Base-by-base conservation (phyloP, 768 basidiomycete genomes). In the Lentinula edodes region DNA sequence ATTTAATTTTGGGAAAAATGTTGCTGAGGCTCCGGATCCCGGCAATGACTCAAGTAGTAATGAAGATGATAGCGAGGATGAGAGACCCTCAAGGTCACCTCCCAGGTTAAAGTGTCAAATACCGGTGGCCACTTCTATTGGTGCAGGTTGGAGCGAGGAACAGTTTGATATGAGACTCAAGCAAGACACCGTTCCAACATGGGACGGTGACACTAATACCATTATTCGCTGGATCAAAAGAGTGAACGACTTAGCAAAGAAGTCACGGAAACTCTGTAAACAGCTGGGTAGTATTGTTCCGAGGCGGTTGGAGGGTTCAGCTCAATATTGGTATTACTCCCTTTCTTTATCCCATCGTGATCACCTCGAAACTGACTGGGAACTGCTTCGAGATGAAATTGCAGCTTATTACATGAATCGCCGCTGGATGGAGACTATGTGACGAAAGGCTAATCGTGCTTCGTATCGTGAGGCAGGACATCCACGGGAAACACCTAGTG, bases 131-230 rank as follows among this genome's bases (percentile, higher is more conserved):
- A n/a, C n/a, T n/a, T n/a, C n/a, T n/a, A n/a, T n/a, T n/a, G n/a
- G n/a, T n/a, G n/a, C n/a, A n/a, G n/a, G n/a, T n/a, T n/a, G n/a
- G n/a, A n/a, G n/a, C n/a, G n/a, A n/a, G n/a, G n/a, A n/a, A n/a
- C n/a, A n/a, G n/a, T 62, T 64, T n/a, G 63, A 64, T 38, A 5
- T 62, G 13, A 64, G 55, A 48, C 52, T 64, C n/a, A 64, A 64
- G 43, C 32, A 38, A 13, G 61, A 62, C 38, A 23, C 39, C 3
- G 46, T 64, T 7, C 50, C 62, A 9, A 18, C 6, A 16, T 64
- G 63, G 63, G 61, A 64, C 18, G 63, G 63, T 7, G 23, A 64
- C 23, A 41, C 51, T 6, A 52, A 64, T 45, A 54, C 15, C 1
- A 52, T 64, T 1, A 28, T 39, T 4, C 50, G 39, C 1, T 64